These are phyloP conservation scores for Yamadazyma akitaensis DNA, from an alignment of 805 yeast species.

Conservation along the genomic window DNA sequence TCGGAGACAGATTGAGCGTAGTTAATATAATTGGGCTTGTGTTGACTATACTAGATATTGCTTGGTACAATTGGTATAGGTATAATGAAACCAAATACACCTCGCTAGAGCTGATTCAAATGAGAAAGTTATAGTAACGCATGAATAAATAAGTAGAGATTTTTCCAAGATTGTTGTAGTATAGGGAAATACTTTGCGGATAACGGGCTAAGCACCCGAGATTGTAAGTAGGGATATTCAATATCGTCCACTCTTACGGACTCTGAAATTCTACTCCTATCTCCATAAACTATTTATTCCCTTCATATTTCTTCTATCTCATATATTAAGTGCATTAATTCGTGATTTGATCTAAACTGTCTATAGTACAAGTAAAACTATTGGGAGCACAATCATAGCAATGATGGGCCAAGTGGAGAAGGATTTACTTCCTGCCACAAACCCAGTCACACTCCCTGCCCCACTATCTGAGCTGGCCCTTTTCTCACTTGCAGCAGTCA, in stretches of 20 bases:
- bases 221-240: too few species aligned
- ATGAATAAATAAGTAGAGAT: neutral
- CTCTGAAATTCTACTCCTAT: too few species aligned
- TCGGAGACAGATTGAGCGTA: constrained; percentile 66
- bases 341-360: neutral
- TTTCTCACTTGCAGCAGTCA: constrained; percentile 4
- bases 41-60: constrained; percentile 73
- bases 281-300: too few species aligned
- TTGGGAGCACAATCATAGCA: neutral
- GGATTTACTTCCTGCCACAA: neutral
- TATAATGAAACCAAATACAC: constrained; percentile 14
- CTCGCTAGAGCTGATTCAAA: neutral
- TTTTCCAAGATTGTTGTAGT: too few species aligned
- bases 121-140: constrained; percentile 5
- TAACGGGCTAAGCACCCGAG: too few species aligned
- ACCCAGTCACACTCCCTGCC: neutral
- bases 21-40: constrained; percentile 72
- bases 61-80: constrained; percentile 77
- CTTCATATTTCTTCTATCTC: neutral
- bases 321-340: neutral
- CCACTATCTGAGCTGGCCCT: neutral
- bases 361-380: neutral
- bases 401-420: neutral
- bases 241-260: too few species aligned
- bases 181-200: too few species aligned